A percentile compares a stretch with the other conserved stretches of the same genome.
phyloP scores from a whole-genome alignment of 768 basidiomycete genomes.

The Clathrus columnatus region DNA sequence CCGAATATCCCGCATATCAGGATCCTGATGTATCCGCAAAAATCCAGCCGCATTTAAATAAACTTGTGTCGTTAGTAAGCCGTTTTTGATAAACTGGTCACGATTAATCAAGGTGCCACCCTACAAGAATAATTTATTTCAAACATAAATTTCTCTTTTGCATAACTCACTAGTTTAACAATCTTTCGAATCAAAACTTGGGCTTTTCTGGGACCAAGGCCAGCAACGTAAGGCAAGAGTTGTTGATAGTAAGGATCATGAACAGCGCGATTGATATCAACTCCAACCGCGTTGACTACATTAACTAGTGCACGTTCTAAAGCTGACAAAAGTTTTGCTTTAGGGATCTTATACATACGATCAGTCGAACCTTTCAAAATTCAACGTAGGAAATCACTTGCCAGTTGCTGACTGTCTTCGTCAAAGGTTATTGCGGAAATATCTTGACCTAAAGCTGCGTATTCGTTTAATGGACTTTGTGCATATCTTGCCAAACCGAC shows the following conservation, averaged over 20 bases:
- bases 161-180: conserved; percentile 50
- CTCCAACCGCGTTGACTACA: conserved; percentile 84
- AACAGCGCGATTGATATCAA: conserved; percentile 92
- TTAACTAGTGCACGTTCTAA: conserved; percentile 88
- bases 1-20: conserved; percentile 43
- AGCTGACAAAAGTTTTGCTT: conserved; percentile 70
- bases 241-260: conserved; percentile 83
- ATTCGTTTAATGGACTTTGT: conserved; percentile 92
- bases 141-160: background rate
- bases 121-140: conserved; percentile 30
- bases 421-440: conserved; percentile 77
- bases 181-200: conserved; percentile 78
- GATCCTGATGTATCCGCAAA: conserved; percentile 73
- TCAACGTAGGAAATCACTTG: conserved; percentile 26
- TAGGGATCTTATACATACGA: conserved; percentile 51
- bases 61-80: conserved; percentile 75
- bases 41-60: conserved; percentile 93
- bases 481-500: conserved; percentile 87
- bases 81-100: conserved; percentile 75
- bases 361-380: conserved; percentile 8
- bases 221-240: conserved; percentile 83
- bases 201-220: conserved; percentile 91
- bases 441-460: conserved; percentile 80
- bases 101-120: conserved; percentile 84
- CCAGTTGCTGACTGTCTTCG: conserved; percentile 80